These are phyloP conservation scores for Avena atlantica DNA, from an alignment of 176 grass and related monocot genomes.

Conservation along the genomic window DNA sequence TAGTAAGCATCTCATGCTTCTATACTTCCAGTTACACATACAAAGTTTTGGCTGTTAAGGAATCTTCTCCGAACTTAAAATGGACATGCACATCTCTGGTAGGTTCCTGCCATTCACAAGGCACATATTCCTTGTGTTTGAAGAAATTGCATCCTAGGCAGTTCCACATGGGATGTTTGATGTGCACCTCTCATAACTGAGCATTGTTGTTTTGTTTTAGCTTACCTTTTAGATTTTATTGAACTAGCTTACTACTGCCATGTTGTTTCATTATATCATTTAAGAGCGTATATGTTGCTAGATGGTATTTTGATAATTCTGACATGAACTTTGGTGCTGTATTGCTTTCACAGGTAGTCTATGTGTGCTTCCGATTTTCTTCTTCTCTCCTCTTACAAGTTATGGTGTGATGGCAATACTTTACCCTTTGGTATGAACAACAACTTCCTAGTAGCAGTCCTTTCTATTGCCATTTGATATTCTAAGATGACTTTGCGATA, in stretches of 20 bases:
- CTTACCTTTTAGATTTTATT: neutral
- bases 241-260: conserved; percentile 1
- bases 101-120: conserved; percentile 11
- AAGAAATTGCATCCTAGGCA: conserved; percentile 8
- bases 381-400: conserved; percentile 84
- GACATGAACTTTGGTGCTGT: conserved; percentile 28
- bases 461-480: conserved; percentile 30
- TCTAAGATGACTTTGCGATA: conserved; percentile 20
- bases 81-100: neutral
- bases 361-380: conserved; percentile 86
- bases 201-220: conserved; percentile 27
- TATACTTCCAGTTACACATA: neutral
- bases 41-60: neutral
- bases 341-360: conserved; percentile 66
- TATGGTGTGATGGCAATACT: conserved; percentile 93
- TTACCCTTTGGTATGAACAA: conserved; percentile 85
- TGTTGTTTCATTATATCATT: conserved; percentile 29
- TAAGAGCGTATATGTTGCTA: conserved; percentile 1
- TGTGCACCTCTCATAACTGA: neutral
- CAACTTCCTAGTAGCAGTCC: neutral
- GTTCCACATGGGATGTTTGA: conserved; percentile 30
- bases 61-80: conserved; percentile 32
- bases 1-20: conserved; percentile 17
- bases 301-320: conserved; percentile 34
- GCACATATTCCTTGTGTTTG: conserved; percentile 11